Percentiles rank a stretch among this genome's conserved stretches.
These are phyloP conservation scores for Astrothelium macrocarpum DNA, from an alignment of 495 filamentous ascomycete species.

Conservation along the genomic window DNA sequence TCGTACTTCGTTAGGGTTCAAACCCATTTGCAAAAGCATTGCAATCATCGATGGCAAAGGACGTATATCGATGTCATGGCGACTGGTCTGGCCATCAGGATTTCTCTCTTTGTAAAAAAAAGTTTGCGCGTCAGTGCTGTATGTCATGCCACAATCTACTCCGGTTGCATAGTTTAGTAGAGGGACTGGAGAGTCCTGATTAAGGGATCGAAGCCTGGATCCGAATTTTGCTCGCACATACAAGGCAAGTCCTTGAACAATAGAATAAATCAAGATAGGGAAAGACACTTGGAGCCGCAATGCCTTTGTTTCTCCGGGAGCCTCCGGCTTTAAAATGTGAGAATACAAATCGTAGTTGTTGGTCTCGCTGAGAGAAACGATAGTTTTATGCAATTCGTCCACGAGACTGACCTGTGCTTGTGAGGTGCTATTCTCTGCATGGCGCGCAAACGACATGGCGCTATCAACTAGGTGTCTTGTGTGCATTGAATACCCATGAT, in stretches of 20 bases:
- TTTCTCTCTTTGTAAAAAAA: neutral
- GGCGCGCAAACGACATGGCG: neutral
- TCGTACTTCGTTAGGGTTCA: neutral
- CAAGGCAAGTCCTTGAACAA: neutral
- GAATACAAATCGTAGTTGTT: neutral
- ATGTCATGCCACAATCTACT: neutral
- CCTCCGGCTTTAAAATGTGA: neutral
- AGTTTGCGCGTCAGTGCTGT: neutral
- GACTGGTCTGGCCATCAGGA: neutral
- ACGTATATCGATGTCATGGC: neutral
- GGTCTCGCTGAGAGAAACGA: neutral
- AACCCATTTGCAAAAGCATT: neutral
- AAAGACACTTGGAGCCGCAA: neutral
- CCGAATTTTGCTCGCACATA: neutral
- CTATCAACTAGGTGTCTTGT: neutral
- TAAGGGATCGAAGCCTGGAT: neutral
- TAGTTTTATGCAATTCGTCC: neutral
- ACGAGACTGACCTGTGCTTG: neutral
- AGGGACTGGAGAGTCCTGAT: neutral
- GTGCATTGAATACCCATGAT: neutral
- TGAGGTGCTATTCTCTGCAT: neutral
- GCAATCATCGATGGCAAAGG: constrained; percentile 2
- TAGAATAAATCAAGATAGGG: neutral
- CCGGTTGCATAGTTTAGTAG: neutral
- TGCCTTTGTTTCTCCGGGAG: neutral